phyloP scores from a whole-genome alignment of 2,329 filamentous ascomycete species.

The Aspergillus sp. region DNA sequence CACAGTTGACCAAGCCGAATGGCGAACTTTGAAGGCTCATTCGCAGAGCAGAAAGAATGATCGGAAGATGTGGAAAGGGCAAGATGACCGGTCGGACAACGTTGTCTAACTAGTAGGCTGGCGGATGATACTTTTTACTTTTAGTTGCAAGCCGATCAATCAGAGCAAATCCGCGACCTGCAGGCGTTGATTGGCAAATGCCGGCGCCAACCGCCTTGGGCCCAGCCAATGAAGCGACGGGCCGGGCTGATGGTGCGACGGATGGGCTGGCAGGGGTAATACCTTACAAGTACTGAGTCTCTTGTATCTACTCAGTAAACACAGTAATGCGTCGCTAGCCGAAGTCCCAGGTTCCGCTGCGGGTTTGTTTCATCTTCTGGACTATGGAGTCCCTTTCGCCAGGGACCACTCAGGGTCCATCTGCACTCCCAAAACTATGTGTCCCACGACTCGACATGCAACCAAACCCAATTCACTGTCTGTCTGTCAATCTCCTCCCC shows the following conservation, averaged over 20 bases:
- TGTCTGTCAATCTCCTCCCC: neutral
- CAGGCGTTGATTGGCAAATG: constrained; percentile 4
- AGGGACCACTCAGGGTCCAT: neutral
- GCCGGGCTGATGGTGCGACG: constrained; percentile 8
- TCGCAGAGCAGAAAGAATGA: neutral
- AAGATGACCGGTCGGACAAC: neutral
- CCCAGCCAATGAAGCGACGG: constrained; percentile 1
- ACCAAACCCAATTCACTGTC: neutral
- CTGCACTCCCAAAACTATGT: neutral
- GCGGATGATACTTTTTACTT: too few species aligned
- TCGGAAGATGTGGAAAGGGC: neutral
- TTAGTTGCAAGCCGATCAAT: neutral
- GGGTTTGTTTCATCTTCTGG: neutral
- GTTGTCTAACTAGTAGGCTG: neutral
- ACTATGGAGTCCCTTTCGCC: too few species aligned
- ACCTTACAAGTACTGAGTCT: too few species aligned
- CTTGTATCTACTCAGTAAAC: neutral
- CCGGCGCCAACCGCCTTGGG: constrained; percentile 4
- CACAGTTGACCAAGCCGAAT: neutral
- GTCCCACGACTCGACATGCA: neutral
- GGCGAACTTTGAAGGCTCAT: neutral
- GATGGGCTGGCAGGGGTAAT: neutral
- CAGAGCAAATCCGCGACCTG: neutral
- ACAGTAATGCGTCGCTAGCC: neutral
- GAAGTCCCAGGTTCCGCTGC: neutral